A percentile compares a stretch with the other conserved stretches of the same genome.
These are phyloP conservation scores for Biscogniauxia mediterranea DNA, from an alignment of 2,329 filamentous ascomycete genomes.

Conservation along the genomic window DNA sequence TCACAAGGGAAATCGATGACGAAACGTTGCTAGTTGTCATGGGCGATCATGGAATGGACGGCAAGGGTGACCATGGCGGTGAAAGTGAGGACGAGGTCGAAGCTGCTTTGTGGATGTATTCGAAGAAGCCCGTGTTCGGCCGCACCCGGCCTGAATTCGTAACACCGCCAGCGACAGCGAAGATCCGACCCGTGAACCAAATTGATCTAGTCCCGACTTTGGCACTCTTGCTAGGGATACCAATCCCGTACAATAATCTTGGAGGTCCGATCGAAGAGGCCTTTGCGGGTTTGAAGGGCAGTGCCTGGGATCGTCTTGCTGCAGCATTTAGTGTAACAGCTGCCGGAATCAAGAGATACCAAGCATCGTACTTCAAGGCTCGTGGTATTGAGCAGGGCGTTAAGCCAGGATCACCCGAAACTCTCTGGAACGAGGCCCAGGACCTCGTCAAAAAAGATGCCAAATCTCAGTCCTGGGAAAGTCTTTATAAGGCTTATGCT, in stretches of 20 bases:
- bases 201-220: conserved; percentile 95
- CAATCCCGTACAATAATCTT: conserved; percentile 94
- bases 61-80: conserved; percentile 95
- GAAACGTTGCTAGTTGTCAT: conserved; percentile 88
- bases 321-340: conserved; percentile 73
- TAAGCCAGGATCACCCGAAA: conserved; percentile 51
- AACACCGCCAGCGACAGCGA: conserved; percentile 67
- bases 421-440: conserved; percentile 58
- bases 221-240: conserved; percentile 81
- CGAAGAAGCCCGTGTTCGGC: conserved; percentile 81
- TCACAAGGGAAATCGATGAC: conserved; percentile 74
- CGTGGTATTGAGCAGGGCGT: conserved; percentile 64
- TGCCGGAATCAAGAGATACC: conserved; percentile 86
- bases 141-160: conserved; percentile 61
- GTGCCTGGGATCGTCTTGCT: conserved; percentile 74
- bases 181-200: conserved; percentile 73
- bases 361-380: conserved; percentile 74
- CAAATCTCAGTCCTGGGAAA: conserved; percentile 39
- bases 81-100: conserved; percentile 96
- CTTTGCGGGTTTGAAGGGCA: conserved; percentile 69
- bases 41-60: conserved; percentile 99
- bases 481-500: conserved; percentile 58
- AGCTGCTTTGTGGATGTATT: conserved; percentile 98
- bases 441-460: conserved; percentile 33
- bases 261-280: conserved; percentile 92